phyloP scores from a whole-genome alignment of 108 stramenopile genomes.

The Cylindrotheca closterium region DNA sequence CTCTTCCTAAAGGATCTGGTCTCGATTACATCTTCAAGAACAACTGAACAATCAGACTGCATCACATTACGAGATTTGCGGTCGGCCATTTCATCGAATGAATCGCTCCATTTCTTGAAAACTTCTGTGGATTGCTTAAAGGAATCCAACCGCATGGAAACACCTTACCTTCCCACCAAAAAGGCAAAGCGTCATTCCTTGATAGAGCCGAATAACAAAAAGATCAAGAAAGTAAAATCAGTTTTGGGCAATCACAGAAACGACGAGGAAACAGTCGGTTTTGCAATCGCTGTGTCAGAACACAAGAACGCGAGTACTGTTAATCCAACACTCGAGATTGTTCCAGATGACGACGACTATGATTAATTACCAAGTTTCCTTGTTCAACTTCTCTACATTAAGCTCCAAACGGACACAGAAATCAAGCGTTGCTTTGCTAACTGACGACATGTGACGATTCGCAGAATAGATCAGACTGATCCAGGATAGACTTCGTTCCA shows the following conservation, averaged over 20 bases:
- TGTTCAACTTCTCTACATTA: neutral
- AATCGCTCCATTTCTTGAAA: neutral
- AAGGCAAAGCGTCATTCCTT: too few species aligned
- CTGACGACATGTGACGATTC: conserved; percentile 1
- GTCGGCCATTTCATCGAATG: neutral
- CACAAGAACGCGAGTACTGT: too few species aligned
- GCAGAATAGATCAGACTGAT: conserved; percentile 14
- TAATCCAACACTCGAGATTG: too few species aligned
- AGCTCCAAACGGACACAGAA: neutral
- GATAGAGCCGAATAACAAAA: too few species aligned
- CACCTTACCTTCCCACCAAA: too few species aligned
- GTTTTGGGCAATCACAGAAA: too few species aligned
- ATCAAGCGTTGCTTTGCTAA: neutral
- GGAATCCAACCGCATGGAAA: too few species aligned
- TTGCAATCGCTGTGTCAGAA: too few species aligned
- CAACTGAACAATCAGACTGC: neutral
- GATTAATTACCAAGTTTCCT: conserved; percentile 3
- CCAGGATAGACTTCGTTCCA: conserved; percentile 68
- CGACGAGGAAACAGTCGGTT: too few species aligned
- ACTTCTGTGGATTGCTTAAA: neutral
- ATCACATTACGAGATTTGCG: neutral
- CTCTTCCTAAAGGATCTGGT: neutral
- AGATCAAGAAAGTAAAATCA: too few species aligned
- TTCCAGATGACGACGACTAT: conserved; percentile 25
- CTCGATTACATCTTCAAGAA: neutral